Percentiles rank a stretch among this genome's conserved stretches.
These are phyloP conservation scores for Delitschia confertaspora DNA, from an alignment of 495 filamentous ascomycete species.

Conservation along the genomic window DNA sequence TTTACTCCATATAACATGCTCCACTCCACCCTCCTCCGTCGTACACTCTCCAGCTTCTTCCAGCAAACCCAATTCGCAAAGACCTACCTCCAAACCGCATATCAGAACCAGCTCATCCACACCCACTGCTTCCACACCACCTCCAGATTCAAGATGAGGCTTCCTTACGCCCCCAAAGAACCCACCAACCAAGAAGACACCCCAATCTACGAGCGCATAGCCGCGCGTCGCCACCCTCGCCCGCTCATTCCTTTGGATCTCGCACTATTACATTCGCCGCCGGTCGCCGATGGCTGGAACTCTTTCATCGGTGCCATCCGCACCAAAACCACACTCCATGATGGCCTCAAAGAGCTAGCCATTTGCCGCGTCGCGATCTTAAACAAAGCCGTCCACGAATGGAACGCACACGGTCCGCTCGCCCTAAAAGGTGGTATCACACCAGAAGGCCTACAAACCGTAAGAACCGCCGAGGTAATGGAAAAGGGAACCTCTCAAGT, in stretches of 20 bases:
- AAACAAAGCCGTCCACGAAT: slow-evolving; percentile 35
- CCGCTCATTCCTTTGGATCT: slow-evolving; percentile 36
- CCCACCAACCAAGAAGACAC: slow-evolving; percentile 13
- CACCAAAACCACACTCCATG: slow-evolving; percentile 28
- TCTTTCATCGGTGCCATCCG: slow-evolving; percentile 35
- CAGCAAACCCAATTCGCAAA: neutral
- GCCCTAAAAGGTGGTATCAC: slow-evolving; percentile 18
- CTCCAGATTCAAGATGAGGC: slow-evolving; percentile 29
- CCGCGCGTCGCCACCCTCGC: slow-evolving; percentile 31
- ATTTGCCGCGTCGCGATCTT: slow-evolving; percentile 35
- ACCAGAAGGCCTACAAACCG: slow-evolving; percentile 13
- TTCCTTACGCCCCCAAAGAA: slow-evolving; percentile 34
- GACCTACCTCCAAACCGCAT: neutral
- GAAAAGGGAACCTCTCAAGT: slow-evolving; percentile 37
- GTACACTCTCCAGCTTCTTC: no score
- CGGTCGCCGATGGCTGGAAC: slow-evolving; percentile 37
- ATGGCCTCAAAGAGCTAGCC: slow-evolving; percentile 28
- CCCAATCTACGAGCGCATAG: slow-evolving; percentile 33
- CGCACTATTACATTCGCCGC: slow-evolving; percentile 34
- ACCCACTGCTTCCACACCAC: neutral
- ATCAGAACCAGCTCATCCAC: no score
- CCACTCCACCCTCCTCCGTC: no score
- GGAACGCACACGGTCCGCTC: slow-evolving; percentile 32
- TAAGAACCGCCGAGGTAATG: slow-evolving; percentile 37
- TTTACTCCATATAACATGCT: no score